These are phyloP conservation scores for Mycena galericulata DNA, from an alignment of 768 basidiomycete genomes.

Conservation along the genomic window DNA sequence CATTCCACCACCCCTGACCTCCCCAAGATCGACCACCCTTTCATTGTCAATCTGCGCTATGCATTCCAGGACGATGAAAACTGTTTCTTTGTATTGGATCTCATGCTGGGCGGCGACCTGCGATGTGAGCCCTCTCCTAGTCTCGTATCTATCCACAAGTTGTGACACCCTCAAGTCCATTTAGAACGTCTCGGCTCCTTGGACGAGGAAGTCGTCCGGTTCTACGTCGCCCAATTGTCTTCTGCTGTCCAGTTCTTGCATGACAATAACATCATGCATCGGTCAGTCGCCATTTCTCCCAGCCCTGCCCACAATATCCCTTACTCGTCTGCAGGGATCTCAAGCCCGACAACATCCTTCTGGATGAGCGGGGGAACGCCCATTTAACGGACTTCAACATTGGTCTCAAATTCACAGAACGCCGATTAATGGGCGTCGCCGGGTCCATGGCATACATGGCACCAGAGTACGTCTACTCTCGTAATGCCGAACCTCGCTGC, in stretches of 20 bases:
- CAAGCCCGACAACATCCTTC: constrained; percentile 97
- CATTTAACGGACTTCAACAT: constrained; percentile 99
- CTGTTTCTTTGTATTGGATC: constrained; percentile 97
- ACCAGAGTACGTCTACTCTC: constrained; percentile 64
- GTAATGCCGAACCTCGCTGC: constrained; percentile 12
- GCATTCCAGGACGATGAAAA: constrained; percentile 99
- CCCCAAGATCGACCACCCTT: constrained; percentile 91
- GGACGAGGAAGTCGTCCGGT: constrained; percentile 82
- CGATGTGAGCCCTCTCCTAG: constrained; percentile 71
- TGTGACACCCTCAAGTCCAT: constrained; percentile 69
- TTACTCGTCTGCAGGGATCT: constrained; percentile 72
- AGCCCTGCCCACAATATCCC: constrained; percentile 38
- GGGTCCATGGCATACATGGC: constrained; percentile 99
- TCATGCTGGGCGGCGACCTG: constrained; percentile 96
- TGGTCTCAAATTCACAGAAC: constrained; percentile 94
- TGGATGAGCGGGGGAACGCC: constrained; percentile 95
- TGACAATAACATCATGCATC: constrained; percentile 94
- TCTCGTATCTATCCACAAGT: constrained; percentile 20
- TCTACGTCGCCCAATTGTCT: constrained; percentile 91
- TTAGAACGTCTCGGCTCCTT: constrained; percentile 84
- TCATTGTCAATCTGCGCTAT: constrained; percentile 94
- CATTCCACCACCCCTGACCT: constrained; percentile 35
- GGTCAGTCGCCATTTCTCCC: constrained; percentile 62
- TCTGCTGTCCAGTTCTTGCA: constrained; percentile 92
- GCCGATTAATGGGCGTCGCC: constrained; percentile 90